Base-by-base conservation (phyloP, 106 monocot genomes). In the Platanthera zijinensis region DNA sequence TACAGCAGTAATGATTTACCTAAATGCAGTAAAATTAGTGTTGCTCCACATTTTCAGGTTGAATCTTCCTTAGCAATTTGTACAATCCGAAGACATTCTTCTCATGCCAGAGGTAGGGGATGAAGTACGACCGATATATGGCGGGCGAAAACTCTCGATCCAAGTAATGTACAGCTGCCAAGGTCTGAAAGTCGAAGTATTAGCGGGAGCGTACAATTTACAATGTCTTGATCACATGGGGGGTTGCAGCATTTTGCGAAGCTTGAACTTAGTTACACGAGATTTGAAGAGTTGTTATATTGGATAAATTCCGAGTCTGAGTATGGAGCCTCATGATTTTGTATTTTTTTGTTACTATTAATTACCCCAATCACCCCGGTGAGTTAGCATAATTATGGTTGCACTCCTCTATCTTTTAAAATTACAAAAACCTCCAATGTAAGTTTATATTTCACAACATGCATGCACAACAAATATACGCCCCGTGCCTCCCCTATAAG, bases 1-100 rank as follows among this genome's bases (percentile, higher is more conserved):
- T 61, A 19, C 9, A 61, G 5, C 59, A 61, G 59, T 18, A 61
- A 61, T 2, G 7, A 61, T 19, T 61, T 57, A 57, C 57, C 18
- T 14, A 39, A 39, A 39, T 39, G 7, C 9, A 61, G 59, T 61
- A 61, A 61, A 61, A 61, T 21, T 61, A 61, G 18, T 21, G 19
- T 18, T 61, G 59, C 18, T 21, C 59, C 59, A 61, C 19, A 61
- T 11, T 61, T n/a, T 21, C 8, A n/a, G 52, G 73, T 7, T 82
- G 82, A 72, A 91, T 85, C 84, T 78, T 80, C 69, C 74, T 87
- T 10, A 99, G 87, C 74, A 99, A 80, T 69, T 89, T 92, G 84
- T 99, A 99, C 76, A 92, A 32, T n/a, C 99, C 99, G 71, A 99
- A 99, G 48, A 89, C 84, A 82, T 99, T 99, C 71, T 82, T 85